Conservation (phyloP, 2,329 filamentous ascomycete genomes). For the Gaeumannomyces sp. region DNA sequence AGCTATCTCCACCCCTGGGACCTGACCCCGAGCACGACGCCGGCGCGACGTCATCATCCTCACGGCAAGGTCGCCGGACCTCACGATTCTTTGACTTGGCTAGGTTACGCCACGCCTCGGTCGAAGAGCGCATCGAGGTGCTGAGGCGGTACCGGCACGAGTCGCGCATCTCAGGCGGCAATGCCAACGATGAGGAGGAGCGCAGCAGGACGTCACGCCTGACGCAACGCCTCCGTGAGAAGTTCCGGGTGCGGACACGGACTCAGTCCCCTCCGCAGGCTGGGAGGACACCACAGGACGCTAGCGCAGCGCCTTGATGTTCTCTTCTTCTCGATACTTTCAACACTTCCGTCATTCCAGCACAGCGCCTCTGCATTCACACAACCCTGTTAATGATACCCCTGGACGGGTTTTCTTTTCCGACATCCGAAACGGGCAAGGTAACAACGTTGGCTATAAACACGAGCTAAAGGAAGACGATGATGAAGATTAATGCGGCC, state of each 20-base stretch:
- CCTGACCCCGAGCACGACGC: conserved; percentile 29
- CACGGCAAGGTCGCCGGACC: conserved; percentile 28
- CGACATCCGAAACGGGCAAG: no score
- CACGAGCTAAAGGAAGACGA: no score
- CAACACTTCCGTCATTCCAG: not conserved
- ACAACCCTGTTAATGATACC: not conserved
- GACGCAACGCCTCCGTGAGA: conserved; percentile 44
- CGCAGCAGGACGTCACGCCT: conserved; percentile 36
- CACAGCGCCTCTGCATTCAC: not conserved
- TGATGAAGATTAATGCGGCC: no score
- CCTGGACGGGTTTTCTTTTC: conserved; percentile 1
- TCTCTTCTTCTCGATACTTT: no score
- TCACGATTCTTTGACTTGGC: conserved; percentile 52
- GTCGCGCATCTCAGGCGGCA: conserved; percentile 23
- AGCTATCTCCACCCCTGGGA: conserved; percentile 35
- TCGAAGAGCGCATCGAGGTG: conserved; percentile 56
- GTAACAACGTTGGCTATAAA: no score
- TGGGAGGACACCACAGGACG: not conserved
- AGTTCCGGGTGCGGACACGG: conserved; percentile 45
- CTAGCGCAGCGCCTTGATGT: no score
- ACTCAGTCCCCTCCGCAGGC: conserved; percentile 26
- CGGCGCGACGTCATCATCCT: conserved; percentile 19
- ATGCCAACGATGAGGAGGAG: conserved; percentile 26
- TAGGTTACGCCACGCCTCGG: conserved; percentile 50
- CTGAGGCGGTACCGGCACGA: conserved; percentile 44